Base-by-base conservation (phyloP, 116 monocot genomes). In the Papilionanthe hybrid region DNA sequence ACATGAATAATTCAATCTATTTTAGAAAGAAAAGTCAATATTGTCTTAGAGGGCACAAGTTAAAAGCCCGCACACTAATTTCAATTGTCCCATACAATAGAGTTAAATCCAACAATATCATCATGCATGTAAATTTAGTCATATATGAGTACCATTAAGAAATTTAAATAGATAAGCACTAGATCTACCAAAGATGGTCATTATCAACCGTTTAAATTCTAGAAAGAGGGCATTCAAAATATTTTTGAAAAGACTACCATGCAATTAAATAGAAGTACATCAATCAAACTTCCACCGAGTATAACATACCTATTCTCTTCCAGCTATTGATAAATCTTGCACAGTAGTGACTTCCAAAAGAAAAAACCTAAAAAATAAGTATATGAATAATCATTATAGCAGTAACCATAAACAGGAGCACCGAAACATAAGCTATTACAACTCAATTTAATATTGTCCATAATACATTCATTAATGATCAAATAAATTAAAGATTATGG, bases 241-340 rank as follows among this genome's bases (percentile, higher is more conserved):
- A 37, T n/a, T 43, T 9, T 44, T 7, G 69, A 13, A 72, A 72
- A 42, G 18, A 41, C 20, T 37, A 37, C 37, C 37, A 37, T 37
- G 37, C 37, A 37, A 42, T 72, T 15, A 37, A 72, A 32, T 13
- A 48, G 27, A 75, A 75, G 42, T 28, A 50, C 20, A 43, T 73
- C 45, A 8, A 18, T 44, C 7, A 43, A 42, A 45, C 18, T n/a
- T 49, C 11, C 28, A 75, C 75, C 50, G 22, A 22, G 18, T 73
- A 73, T 17, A 23, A 73, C 84, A 63, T 87, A 94, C 97, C 87
- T 57, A 97, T 91, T 78, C 81, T 86, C 48, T 82, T 91, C 97
- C 97, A 97, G 67, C 47, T 81, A 76, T 78, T 80, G n/a, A 89
- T 65, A 81, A 97, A 97, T 78, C 86, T 80, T 66, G 81, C 84